Evolutionary conservation across 2,329 filamentous ascomycete species (phyloP).

Genomic region (Xylaria sp.): DNA sequence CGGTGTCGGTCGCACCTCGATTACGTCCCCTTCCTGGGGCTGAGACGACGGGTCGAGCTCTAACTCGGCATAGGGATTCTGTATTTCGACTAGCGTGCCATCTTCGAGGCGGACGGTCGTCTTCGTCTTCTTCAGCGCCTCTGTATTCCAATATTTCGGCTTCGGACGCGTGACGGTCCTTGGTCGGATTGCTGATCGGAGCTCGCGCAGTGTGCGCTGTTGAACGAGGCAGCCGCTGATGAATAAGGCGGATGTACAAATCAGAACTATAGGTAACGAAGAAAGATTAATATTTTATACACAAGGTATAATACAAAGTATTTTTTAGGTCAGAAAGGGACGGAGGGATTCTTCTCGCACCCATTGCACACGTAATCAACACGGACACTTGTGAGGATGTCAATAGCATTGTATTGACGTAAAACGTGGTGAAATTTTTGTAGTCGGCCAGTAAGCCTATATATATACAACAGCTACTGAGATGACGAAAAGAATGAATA

Average conservation of each 20-base stretch:
- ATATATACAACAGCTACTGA: constrained; percentile 17
- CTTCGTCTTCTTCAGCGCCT: constrained; percentile 44
- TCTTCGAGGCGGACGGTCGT: constrained; percentile 59
- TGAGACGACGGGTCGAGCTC: constrained; percentile 41
- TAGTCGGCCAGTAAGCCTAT: constrained; percentile 5
- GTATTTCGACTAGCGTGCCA: constrained; percentile 55
- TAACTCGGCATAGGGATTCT: constrained; percentile 42
- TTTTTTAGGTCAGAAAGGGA: neutral
- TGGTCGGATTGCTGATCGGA: constrained; percentile 77
- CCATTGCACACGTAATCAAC: constrained; percentile 69
- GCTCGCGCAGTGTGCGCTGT: constrained; percentile 81
- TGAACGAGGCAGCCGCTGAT: constrained; percentile 88
- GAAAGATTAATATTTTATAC: constrained; percentile 8
- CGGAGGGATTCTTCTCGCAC: constrained; percentile 52
- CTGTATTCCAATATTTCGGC: constrained; percentile 55
- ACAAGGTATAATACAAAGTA: neutral
- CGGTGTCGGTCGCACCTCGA: constrained; percentile 53
- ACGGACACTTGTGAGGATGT: constrained; percentile 77
- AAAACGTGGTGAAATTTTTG: neutral
- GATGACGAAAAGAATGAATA: neutral
- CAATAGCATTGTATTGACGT: constrained; percentile 62
- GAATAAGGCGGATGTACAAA: constrained; percentile 86
- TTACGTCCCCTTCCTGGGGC: constrained; percentile 36
- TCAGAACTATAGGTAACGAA: constrained; percentile 63
- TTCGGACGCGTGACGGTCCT: constrained; percentile 55